These are phyloP conservation scores for Blastocystis sp. DNA, from an alignment of 352 stramenopile genomes.

Conservation along the genomic window DNA sequence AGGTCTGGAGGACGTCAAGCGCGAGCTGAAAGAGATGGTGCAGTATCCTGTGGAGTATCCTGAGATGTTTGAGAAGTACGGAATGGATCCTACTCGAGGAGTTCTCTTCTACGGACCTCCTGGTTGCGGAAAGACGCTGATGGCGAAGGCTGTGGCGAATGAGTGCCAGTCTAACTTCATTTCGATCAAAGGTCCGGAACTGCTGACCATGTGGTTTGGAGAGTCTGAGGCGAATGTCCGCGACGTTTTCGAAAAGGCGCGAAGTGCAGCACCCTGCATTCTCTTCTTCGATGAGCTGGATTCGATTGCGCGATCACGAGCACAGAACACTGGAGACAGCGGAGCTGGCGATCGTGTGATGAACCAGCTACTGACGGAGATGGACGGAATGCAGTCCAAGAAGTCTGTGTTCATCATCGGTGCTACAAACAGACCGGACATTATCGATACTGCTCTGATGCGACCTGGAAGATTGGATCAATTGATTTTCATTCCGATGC, in stretches of 20 bases:
- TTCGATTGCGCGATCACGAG: constrained; percentile 92
- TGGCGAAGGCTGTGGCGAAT: constrained; percentile 99
- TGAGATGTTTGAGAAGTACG: constrained; percentile 98
- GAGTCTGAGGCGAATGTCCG: constrained; percentile 96
- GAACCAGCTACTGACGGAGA: constrained; percentile 98
- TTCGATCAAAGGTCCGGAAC: constrained; percentile 96
- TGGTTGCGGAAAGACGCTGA: constrained; percentile 97
- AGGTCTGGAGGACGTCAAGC: constrained; percentile 93
- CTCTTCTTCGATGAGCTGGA: constrained; percentile 99
- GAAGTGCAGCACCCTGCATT: constrained; percentile 89
- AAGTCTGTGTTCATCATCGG: constrained; percentile 99
- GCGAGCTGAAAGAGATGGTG: constrained; percentile 95
- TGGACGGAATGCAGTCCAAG: constrained; percentile 96
- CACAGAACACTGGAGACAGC: constrained; percentile 85
- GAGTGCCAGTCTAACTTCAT: constrained; percentile 99
- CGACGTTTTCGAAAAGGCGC: constrained; percentile 97
- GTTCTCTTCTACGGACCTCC: constrained; percentile 99
- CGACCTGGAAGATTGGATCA: constrained; percentile 72
- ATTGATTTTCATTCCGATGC: constrained; percentile 88
- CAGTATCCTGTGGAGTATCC: constrained; percentile 99
- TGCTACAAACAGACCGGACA: constrained; percentile 87
- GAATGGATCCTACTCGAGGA: constrained; percentile 74
- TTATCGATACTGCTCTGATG: constrained; percentile 94
- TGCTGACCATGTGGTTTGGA: constrained; percentile 99
- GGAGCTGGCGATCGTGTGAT: constrained; percentile 97